phyloP scores from a whole-genome alignment of 495 filamentous ascomycete species.

The Hypoxylon fragiforme region DNA sequence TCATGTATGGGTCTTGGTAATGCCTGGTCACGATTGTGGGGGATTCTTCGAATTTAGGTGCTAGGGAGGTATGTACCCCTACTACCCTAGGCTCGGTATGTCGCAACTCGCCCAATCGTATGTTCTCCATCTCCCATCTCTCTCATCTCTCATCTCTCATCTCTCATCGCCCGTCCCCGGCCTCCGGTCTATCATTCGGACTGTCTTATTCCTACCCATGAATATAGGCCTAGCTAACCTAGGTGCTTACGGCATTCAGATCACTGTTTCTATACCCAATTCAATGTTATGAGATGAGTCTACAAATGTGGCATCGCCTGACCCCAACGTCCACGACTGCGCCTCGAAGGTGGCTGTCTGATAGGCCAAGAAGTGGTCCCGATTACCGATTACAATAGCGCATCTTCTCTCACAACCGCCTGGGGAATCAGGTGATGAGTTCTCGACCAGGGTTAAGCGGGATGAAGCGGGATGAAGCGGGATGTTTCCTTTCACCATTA shows the following conservation, averaged over 20 bases:
- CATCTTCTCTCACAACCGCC: conserved; percentile 17
- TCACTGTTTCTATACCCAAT: neutral
- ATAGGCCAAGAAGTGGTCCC: conserved; percentile 27
- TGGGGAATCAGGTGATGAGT: conserved; percentile 32
- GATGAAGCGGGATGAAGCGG: conserved; percentile 6
- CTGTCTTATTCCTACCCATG: conserved; percentile 11
- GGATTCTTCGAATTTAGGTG: conserved; percentile 10
- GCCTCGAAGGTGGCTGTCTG: conserved; percentile 41
- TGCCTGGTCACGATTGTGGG: conserved; percentile 24
- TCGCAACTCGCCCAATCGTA: conserved; percentile 40
- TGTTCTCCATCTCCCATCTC: conserved; percentile 23
- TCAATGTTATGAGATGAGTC: conserved; percentile 19
- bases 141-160: no score
- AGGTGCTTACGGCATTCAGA: no score
- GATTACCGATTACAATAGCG: conserved; percentile 17
- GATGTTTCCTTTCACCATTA: conserved; percentile 20
- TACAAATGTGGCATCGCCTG: conserved; percentile 31
- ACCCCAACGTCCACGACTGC: conserved; percentile 34
- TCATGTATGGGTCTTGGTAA: neutral
- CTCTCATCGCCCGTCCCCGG: no score
- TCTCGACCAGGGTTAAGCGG: conserved; percentile 18
- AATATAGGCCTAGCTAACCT: conserved; percentile 1
- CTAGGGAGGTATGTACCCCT: no score
- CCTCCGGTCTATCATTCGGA: conserved; percentile 5
- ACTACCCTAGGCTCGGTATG: no score